These are phyloP conservation scores for Crucibulum laeve DNA, from an alignment of 768 basidiomycete genomes.

Conservation along the genomic window DNA sequence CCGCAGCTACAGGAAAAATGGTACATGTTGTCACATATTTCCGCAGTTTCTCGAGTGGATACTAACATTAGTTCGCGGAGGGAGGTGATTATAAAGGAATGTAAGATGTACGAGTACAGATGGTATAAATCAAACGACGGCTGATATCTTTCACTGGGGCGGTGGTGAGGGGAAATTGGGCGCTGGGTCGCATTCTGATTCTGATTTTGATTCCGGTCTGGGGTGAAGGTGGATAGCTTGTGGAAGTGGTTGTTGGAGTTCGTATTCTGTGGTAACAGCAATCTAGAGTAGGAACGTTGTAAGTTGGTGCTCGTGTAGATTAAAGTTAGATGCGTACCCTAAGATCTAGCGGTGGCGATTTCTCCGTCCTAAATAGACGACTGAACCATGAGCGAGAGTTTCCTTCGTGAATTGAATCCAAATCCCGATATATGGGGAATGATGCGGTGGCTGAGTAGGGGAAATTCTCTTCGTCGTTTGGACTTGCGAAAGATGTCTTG, in stretches of 20 bases:
- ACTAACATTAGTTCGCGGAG: too few relatives aligned
- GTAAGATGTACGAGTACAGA: too few relatives aligned
- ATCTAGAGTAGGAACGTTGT: constrained; percentile 9
- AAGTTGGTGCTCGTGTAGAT: background rate
- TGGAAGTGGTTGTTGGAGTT: constrained; percentile 10
- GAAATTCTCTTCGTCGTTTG: background rate
- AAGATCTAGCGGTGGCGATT: constrained; percentile 4
- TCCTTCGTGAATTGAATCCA: background rate
- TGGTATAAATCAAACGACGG: too few relatives aligned
- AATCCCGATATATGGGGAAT: background rate
- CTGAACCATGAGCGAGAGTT: background rate
- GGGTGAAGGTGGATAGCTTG: constrained; percentile 11
- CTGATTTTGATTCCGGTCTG: constrained; percentile 9
- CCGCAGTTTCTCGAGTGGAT: too few relatives aligned
- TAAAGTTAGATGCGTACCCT: constrained; percentile 8
- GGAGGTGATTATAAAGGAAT: too few relatives aligned
- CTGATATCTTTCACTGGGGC: too few relatives aligned
- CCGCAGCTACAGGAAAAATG: too few relatives aligned
- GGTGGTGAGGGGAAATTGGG: background rate
- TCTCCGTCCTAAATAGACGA: background rate
- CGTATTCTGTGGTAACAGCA: constrained; percentile 17
- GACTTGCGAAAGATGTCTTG: constrained; percentile 4
- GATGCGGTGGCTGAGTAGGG: background rate
- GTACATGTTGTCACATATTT: too few relatives aligned
- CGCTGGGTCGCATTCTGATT: constrained; percentile 6